A percentile compares a stretch with the other conserved stretches of the same genome.
Conservation (phyloP, 768 basidiomycete genomes). For the Rhodotorula paludigena region DNA sequence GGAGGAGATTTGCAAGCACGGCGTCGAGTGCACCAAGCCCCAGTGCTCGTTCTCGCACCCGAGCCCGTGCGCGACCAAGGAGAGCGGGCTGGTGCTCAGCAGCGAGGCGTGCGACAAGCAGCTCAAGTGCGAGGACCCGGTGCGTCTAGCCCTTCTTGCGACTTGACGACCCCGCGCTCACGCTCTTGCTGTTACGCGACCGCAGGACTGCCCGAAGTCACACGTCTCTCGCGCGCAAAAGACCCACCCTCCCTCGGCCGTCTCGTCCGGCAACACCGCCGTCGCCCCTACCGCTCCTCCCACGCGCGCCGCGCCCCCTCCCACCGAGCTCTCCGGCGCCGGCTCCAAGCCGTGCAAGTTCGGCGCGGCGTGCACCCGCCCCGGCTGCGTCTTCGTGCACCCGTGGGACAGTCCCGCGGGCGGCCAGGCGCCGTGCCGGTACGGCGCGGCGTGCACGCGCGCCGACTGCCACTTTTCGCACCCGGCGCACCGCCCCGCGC, state of each 20-base stretch:
- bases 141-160: slow-evolving; percentile 15
- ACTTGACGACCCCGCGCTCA: too few species aligned
- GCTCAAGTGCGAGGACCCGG: slow-evolving; percentile 83
- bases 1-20: slow-evolving; percentile 76
- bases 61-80: slow-evolving; percentile 89
- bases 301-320: slow-evolving; percentile 8
- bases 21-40: slow-evolving; percentile 81
- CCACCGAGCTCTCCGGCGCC: slow-evolving; percentile 26
- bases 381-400: slow-evolving; percentile 64
- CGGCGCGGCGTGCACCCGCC: slow-evolving; percentile 65
- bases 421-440: slow-evolving; percentile 60
- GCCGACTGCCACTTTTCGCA: slow-evolving; percentile 82
- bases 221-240: slow-evolving; percentile 42
- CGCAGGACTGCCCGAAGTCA: slow-evolving; percentile 43
- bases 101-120: slow-evolving; percentile 88
- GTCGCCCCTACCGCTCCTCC: not conserved
- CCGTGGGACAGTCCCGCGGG: slow-evolving; percentile 49
- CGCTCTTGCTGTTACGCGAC: too few species aligned
- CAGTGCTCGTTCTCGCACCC: slow-evolving; percentile 90
- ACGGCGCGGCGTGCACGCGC: slow-evolving; percentile 78
- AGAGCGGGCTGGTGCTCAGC: slow-evolving; percentile 89
- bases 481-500: slow-evolving; percentile 53
- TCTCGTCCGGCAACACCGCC: slow-evolving; percentile 6
- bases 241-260: slow-evolving; percentile 14
- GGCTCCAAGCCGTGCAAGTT: slow-evolving; percentile 50